Evolutionary conservation across 1,284 basidiomycete species (phyloP), one percentile per base, ranked within the genome.

Genomic region (Malassezia cuniculi): DNA sequence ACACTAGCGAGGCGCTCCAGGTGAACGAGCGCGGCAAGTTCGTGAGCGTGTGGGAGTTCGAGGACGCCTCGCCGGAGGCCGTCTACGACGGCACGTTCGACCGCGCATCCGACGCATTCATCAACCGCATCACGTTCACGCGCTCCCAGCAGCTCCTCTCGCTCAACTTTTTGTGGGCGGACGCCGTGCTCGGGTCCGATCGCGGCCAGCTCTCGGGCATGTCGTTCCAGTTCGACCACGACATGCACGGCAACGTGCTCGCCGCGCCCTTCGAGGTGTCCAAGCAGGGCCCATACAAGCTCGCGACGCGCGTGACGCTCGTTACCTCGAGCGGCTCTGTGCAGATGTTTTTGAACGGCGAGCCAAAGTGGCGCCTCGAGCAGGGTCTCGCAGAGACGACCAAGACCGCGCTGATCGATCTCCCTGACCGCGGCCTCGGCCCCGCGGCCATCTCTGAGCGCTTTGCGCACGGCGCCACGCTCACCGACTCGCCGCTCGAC

Each of bases 291-390:
- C 68, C 70, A 35, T 66, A 68, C 41, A 68, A 66, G 34, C 64
- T 76, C 12, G 57, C 72, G 7, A 67, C 72, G 4, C 75, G 77
- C 11, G 52, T 79, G 4, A 68, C 80, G 12, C 44, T 86, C 24
- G 78, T 79, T 1, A 85, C 84, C 0, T 77, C 76, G 5, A 81
- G 81, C 0, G 85, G 85, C 8, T 73, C 82, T 0, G 59, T 93
- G 8, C 84, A 86, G 53, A 70, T 82, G 8, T 81, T 82, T 76
- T 72, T 78, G 32, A 74, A 77, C 21, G 73, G 78, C 28, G 60
- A 72, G 30, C 65, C 77, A 14, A 71, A 76, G 36, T 94, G 85
- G 86, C 76, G 75, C 0, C 73, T 85, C 27, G 86, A 94, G 60
- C 89, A 95, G 60, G 75, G 77, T 0, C 72, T 93, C 9, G 72